Evolutionary conservation across 1,139 yeast genomes (phyloP), one percentile per base, ranked within the genome.

Genomic region (Candida gigantensis): DNA sequence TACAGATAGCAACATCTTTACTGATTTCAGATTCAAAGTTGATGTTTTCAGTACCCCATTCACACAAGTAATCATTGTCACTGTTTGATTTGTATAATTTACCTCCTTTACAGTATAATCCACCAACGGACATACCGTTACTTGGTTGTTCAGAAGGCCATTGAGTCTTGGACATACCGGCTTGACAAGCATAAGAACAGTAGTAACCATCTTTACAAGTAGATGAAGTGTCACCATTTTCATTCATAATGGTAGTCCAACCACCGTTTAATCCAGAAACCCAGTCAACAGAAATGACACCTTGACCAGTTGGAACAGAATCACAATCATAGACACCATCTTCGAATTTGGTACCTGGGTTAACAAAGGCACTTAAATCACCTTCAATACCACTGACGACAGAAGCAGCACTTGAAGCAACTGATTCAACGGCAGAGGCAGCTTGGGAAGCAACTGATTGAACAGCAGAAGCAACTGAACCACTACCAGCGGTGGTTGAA

Each of bases 101-200:
- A 48, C 97, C 97, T 52, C 65, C 61, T 62, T 80, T 76, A 77
- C 97, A 89, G 50, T 63, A 58, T 55, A 89, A 77, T 55, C 97
- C 97, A 65, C 97, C 97, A 49, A 89, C 81, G 34, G 96, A 84
- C 40, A 83, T 86, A 65, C 97, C 97, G 58, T 73, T 78, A 40
- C 84, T 50, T 34, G 97, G 97, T 72, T 89, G 97, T 42, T 63
- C 55, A 37, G 79, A 62, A 41, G 97, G 97, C 96, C 96, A 90
- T 72, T 89, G 97, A 42, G 96, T 87, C 81, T 89, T 89, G 61
- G 96, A 84, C 94, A 84, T 84, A 72, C 97, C 97, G 30, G 95
- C 77, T 68, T 85, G 88, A 74, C 97, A 89, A 40, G 96, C 95
- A 65, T 89, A 90, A 45, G 97, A 90, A 71, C 97, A 92, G 80